Base-by-base conservation (phyloP, 2,329 filamentous ascomycete species). In the Exophiala lecanii-corni region DNA sequence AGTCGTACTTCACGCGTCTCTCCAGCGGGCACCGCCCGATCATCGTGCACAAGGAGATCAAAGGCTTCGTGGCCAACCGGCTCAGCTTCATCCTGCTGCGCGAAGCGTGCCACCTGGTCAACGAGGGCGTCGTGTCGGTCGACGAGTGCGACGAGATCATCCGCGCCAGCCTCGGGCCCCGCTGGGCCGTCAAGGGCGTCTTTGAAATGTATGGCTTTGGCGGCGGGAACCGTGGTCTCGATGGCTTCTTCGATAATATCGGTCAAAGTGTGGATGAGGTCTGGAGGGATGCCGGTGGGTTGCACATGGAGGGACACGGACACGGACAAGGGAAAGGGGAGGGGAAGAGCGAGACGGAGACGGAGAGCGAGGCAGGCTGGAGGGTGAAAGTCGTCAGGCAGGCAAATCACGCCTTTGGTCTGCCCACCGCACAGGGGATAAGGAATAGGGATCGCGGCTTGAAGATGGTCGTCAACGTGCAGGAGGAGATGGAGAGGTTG, bases 21-120 rank as follows among this genome's bases (percentile, higher is more conserved):
- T 89, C 89, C 66, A 89, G 91, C 68, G 89, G 96, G 73, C 89
- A 91, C 67, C 85, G 95, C 63, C 89, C 91, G 63, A 96, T 89
- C 78, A 94, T 95, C 83, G 86, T 82, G 71, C 81, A 96, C 65
- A 87, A 91, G 79, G 82, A 94, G 78, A 87, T 86, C 69, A 94
- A 92, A 0, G 76, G 77, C 1, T 80, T 80, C 48, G 75, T 79
- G 5, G 74, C 73, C 3, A 81, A 80, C 43, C 60, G 76, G 9
- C 62, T 81, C 2, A 74, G 75, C 0, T 79, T 78, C 58, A 75
- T 75, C 2, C 51, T 81, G 17, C 60, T 78, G 25, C 62, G 74
- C 4, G 77, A 80, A 53, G 73, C 75, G 2, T 70, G 75, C 18
- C 67, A 73, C 54, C 64, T 80, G 1, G 75, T 80, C 2, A 59